Conservation (phyloP, 345 rosid species). For the Heritiera littoralis region DNA sequence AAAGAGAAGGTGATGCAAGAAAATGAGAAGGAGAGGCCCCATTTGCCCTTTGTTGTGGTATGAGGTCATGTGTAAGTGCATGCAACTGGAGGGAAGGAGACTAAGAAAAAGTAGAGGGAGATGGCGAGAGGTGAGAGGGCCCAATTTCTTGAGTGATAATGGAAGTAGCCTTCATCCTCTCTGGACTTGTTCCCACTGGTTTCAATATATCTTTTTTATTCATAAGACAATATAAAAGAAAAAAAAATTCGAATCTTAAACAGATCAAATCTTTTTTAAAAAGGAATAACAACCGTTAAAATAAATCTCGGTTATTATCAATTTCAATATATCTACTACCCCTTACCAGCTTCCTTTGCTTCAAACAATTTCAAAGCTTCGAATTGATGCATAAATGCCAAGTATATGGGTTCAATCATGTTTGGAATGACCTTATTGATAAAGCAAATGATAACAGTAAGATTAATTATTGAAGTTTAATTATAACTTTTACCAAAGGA, state of each 20-base stretch:
- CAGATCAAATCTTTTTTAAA: too few relatives aligned
- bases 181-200: slow-evolving; percentile 44
- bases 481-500: neutral
- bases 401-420: neutral
- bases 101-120: slow-evolving; percentile 9
- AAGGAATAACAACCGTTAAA: too few relatives aligned
- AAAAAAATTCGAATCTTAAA: neutral
- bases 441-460: neutral
- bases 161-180: slow-evolving; percentile 56
- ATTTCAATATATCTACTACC: neutral
- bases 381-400: slow-evolving; percentile 5
- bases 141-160: slow-evolving; percentile 29
- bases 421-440: neutral
- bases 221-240: too few relatives aligned
- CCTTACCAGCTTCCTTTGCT: slow-evolving; percentile 13
- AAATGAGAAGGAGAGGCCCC: slow-evolving; percentile 33
- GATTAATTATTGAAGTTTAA: too few relatives aligned
- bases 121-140: slow-evolving; percentile 20
- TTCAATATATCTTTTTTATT: too few relatives aligned
- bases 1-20: slow-evolving; percentile 32
- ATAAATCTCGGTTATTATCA: too few relatives aligned
- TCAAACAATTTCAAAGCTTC: slow-evolving; percentile 7
- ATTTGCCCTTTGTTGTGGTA: slow-evolving; percentile 42
- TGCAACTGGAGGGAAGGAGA: slow-evolving; percentile 7
- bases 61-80: slow-evolving; percentile 39